Base-by-base conservation (phyloP, 495 filamentous ascomycete genomes). In the Collariella sp. region DNA sequence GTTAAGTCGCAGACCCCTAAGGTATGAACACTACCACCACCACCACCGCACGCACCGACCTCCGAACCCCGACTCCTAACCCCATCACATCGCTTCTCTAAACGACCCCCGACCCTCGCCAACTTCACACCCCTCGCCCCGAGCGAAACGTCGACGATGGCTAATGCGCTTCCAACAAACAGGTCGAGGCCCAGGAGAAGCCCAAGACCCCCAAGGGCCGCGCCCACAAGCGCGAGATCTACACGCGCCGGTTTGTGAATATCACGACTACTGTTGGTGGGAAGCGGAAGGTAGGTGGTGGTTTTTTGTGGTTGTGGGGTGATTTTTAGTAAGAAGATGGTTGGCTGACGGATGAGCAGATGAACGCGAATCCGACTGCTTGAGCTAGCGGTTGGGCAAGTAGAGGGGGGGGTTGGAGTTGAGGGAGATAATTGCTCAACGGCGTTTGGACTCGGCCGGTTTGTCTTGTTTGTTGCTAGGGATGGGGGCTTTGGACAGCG, bases 241-340 rank as follows among this genome's bases (percentile, higher is more conserved):
- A 97, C 80, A 97, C 90, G 60, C 86, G 93, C 69, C 90, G 94
- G 65, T 99, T 99, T 81, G 93, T 97, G 61, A 96, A 97, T 78
- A 89, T 97, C 67, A 93, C 89, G 67, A 81, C 95, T 79, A 94
- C 93, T 55, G 82, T 35, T 19, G 91, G 91, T 72, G 93, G 93
- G 72, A 99, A 97, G 91, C 80, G 94, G 72, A 97, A 97, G 91
- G 89, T 94, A 62, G 42, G 42, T 31, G n/a, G n/a, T 20, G 15
- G 22, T 6, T 39, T 13, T 7, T 5, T 5, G 24, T 12, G 16
- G n/a, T 1, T 10, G 29, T 88, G 80, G 88, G 85, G 55, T 20
- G 6, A 18, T 18, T 6, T 36, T n/a, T n/a, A n/a, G n/a, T n/a
- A n/a, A n/a, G n/a, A n/a, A 11, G 44, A 40, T 45, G 20, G 53